These are phyloP conservation scores for Paramyrothecium roridum DNA, from an alignment of 2,329 filamentous ascomycete genomes.

Conservation along the genomic window DNA sequence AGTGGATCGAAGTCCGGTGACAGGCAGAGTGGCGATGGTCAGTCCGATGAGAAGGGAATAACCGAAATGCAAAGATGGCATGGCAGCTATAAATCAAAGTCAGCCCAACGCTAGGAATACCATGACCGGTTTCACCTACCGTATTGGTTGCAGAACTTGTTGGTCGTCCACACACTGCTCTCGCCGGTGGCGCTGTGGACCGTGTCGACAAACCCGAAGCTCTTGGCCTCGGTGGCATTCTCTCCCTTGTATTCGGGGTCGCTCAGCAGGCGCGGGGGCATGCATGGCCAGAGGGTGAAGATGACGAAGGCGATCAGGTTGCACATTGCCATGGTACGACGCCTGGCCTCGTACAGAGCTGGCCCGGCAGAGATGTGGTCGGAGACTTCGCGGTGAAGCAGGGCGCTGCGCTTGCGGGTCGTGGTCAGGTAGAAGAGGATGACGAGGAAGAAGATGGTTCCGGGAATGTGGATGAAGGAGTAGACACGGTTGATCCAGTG, in stretches of 20 bases:
- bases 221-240: slow-evolving; percentile 55
- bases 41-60: slow-evolving; percentile 72
- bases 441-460: slow-evolving; percentile 65
- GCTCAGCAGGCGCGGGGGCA: slow-evolving; percentile 60
- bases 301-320: slow-evolving; percentile 59
- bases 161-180: slow-evolving; percentile 55
- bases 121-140: slow-evolving; percentile 36
- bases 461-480: slow-evolving; percentile 76
- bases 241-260: slow-evolving; percentile 51
- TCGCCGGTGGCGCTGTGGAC: slow-evolving; percentile 48
- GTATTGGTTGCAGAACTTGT: slow-evolving; percentile 74
- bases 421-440: slow-evolving; percentile 70
- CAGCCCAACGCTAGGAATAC: slow-evolving; percentile 1
- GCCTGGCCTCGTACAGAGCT: slow-evolving; percentile 50
- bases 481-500: slow-evolving; percentile 70
- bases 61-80: slow-evolving; percentile 74
- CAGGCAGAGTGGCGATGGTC: slow-evolving; percentile 64
- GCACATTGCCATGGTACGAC: slow-evolving; percentile 59
- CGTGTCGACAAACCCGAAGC: slow-evolving; percentile 59
- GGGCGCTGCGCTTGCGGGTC: slow-evolving; percentile 46
- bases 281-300: slow-evolving; percentile 63
- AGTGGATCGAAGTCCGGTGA: slow-evolving; percentile 49
- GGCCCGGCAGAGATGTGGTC: slow-evolving; percentile 35
- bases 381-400: slow-evolving; percentile 18
- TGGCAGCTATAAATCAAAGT: slow-evolving; percentile 53